Base-by-base conservation (phyloP, 2,329 filamentous ascomycete genomes). In the Pseudogymnoascus sp. region DNA sequence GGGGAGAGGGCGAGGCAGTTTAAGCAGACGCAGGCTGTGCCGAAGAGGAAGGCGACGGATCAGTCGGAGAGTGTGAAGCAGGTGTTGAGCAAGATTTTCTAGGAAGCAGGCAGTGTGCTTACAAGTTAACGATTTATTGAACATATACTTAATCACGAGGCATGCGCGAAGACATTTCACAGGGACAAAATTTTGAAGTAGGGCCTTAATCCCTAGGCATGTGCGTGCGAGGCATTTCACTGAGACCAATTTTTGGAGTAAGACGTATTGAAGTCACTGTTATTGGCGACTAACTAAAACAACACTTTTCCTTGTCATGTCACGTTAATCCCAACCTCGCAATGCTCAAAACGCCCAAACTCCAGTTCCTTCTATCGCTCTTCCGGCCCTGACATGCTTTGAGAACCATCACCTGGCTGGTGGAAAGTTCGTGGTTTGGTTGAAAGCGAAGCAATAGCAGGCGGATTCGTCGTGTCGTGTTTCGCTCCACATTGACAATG, bases 31-130 rank as follows among this genome's bases (percentile, higher is more conserved):
- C 76, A 82, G 64, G 77, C 86, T 66, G 84, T 81, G 62, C 76
- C 77, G 64, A 85, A 82, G 73, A 77, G 67, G 59, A 73, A 70
- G 59, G 72, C 72, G 9, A 75, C 75, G 60, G 76, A 78, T 61
- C 83, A 84, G 70, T 78, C 82, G 1, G 84, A 84, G 34, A 78
- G 81, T 62, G 82, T 87, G 7, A 81, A 82, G 69, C 80, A 82
- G 67, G 82, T 88, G 46, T 72, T 88, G 67, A 86, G 82, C 76
- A 87, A 85, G 75, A 87, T 88, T 66, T 88, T 88, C 69, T 88
- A 73, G 71, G 43, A 11, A 36, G 16, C 18, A 63, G 16, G 16
- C 16, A 16, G 16, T 16, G 16, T 16, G 16, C 16, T 16, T 16
- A 16, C 16, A 16, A 16, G 16, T 16, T 16, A 34, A 56, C 28